Evolutionary conservation across 495 filamentous ascomycete genomes (phyloP).

Genomic region (Penicillium ochrochloron): DNA sequence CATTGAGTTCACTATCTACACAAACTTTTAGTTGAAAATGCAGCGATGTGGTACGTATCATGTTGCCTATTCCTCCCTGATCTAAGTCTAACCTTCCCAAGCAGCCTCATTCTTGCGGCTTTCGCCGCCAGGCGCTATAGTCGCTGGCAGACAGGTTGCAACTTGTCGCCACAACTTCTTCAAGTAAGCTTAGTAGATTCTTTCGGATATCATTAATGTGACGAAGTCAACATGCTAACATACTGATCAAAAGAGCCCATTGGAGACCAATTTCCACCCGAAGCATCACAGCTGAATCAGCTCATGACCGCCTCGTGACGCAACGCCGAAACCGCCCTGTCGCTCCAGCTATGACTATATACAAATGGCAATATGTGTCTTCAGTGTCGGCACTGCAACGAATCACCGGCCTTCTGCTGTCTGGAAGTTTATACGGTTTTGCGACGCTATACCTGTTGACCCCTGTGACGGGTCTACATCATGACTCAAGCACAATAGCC

Average conservation of each 20-base stretch:
- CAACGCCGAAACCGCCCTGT: conserved; percentile 79
- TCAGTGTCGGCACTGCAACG: conserved; percentile 62
- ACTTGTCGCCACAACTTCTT: neutral
- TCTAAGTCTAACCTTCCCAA: neutral
- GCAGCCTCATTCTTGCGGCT: neutral
- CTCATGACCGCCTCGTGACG: conserved; percentile 54
- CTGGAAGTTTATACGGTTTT: conserved; percentile 70
- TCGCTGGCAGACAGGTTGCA: neutral
- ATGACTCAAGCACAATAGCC: conserved; percentile 69
- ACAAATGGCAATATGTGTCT: conserved; percentile 72
- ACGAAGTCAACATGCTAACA: neutral
- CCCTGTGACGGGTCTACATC: conserved; percentile 72
- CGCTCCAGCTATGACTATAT: conserved; percentile 78
- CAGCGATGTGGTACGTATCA: neutral
- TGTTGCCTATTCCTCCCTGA: neutral
- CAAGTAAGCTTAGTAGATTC: neutral
- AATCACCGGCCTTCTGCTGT: conserved; percentile 53
- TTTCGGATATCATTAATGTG: neutral
- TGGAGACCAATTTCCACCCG: conserved; percentile 15
- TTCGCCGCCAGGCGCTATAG: neutral
- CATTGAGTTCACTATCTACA: neutral
- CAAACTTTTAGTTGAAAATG: neutral
- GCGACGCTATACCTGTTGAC: conserved; percentile 71
- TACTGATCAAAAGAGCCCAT: neutral
- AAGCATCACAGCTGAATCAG: conserved; percentile 48